Evolutionary conservation across 2,329 filamentous ascomycete species (phyloP).

Genomic region (Sporothrix schenckii): DNA sequence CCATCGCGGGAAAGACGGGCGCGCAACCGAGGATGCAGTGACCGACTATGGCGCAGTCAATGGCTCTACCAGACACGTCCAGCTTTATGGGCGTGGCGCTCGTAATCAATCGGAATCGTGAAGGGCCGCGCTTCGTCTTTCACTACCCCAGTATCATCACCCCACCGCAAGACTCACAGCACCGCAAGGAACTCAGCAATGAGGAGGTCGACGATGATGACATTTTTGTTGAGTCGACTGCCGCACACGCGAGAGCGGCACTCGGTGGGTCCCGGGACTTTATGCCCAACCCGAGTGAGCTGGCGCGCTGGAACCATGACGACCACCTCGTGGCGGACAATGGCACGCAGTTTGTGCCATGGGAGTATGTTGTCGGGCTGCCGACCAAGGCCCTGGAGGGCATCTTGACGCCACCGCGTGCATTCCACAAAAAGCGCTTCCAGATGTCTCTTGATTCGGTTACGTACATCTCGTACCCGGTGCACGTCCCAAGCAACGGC

Average conservation of each 20-base stretch:
- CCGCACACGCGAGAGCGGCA: conserved; percentile 47
- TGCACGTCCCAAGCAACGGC: conserved; percentile 78
- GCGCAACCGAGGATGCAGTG: neutral
- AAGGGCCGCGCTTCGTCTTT: conserved; percentile 81
- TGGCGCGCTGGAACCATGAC: conserved; percentile 54
- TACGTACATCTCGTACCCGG: conserved; percentile 78
- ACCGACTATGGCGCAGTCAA: conserved; percentile 50
- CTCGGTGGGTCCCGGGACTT: conserved; percentile 41
- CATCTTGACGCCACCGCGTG: conserved; percentile 72
- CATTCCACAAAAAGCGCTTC: conserved; percentile 80
- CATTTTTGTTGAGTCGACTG: conserved; percentile 49
- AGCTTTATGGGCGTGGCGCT: conserved; percentile 72
- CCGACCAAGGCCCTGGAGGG: conserved; percentile 77
- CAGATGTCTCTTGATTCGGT: conserved; percentile 80
- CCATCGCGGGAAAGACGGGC: neutral
- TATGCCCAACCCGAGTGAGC: conserved; percentile 45
- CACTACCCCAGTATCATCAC: conserved; percentile 74
- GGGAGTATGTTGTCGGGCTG: conserved; percentile 75
- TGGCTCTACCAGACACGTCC: conserved; percentile 53
- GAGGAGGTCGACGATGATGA: conserved; percentile 56
- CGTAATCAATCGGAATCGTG: conserved; percentile 72
- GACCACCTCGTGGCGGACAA: conserved; percentile 60
- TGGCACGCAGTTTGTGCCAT: conserved; percentile 63
- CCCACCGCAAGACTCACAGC: conserved; percentile 44
- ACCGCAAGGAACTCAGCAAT: conserved; percentile 39